phyloP scores from a whole-genome alignment of 192 early-diverging fungal genomes.

The Linnemannia schmuckeri region DNA sequence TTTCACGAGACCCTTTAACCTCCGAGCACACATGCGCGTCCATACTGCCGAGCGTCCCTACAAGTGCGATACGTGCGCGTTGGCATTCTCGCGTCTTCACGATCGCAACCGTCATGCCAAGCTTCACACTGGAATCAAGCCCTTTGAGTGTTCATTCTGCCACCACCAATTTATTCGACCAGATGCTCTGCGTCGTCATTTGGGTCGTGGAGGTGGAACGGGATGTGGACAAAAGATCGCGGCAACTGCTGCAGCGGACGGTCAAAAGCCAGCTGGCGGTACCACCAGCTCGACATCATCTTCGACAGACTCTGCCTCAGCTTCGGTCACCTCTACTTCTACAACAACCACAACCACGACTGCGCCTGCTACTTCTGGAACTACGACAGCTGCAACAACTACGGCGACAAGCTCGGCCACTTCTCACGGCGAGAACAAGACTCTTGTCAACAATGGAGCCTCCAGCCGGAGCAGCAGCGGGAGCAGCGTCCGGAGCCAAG shows the following conservation, averaged over 20 bases:
- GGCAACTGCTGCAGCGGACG: conserved; percentile 12
- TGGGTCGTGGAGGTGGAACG: conserved; percentile 58
- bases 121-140: conserved; percentile 81
- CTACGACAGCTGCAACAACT: background rate
- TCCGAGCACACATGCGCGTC: conserved; percentile 75
- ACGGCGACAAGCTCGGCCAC: background rate
- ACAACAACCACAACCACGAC: background rate
- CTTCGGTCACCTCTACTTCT: background rate
- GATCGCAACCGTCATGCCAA: conserved; percentile 89
- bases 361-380: background rate
- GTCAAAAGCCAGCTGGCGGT: background rate
- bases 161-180: conserved; percentile 79
- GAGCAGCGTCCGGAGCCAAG: conserved; percentile 35
- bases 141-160: conserved; percentile 76
- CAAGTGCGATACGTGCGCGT: conserved; percentile 75
- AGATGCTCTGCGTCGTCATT: conserved; percentile 79
- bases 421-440: background rate
- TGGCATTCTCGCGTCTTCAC: conserved; percentile 85
- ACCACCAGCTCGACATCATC: too few species aligned
- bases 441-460: background rate
- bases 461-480: conserved; percentile 53
- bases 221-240: conserved; percentile 65
- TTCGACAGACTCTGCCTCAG: conserved; percentile 23
- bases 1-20: conserved; percentile 78
- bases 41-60: conserved; percentile 78